Base-by-base conservation (phyloP, 306 rosid species). In the Myrica gale region DNA sequence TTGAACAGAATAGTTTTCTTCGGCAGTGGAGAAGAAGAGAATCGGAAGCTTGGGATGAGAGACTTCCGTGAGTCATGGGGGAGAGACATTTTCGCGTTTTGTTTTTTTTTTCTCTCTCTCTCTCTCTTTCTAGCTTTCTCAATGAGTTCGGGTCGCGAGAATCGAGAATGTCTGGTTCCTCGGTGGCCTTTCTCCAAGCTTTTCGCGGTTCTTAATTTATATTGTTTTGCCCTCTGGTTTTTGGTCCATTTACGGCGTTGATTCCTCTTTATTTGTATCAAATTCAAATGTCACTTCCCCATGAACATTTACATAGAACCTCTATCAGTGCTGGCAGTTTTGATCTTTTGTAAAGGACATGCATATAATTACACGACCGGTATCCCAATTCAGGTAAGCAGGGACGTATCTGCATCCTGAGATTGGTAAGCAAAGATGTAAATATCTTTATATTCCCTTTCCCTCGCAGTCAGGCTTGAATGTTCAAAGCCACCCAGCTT, bases 1-100 rank as follows among this genome's bases (percentile, higher is more conserved):
- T 37, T 74, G 10, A 82, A 83, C 47, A 57, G 12, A 71, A 54
- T 43, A 58, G 63, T 56, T 56, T 56, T 56, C 63, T 77, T 80
- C 20, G 88, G 48, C 6, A 60, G 43, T 12, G 76, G 69, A 61
- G 86, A 63, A 53, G 62, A 54, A 26, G 91, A 72, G 78, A 90
- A 90, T 0, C 90, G 81, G 78, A 80, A 88, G 65, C 72, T 82
- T 5, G 93, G 93, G 56, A 92, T n/a, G 52, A 88, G 88, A 78
- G 91, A 78, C 3, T 70, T 51, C 19, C 82, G 78, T 68, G 83
- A 71, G 47, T 82, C 80, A 0, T 76, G 69, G 7, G 80, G 66
- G n/a, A 84, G 76, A 74, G 87, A 89, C 89, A 86, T 85, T 44
- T 61, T 55, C 4, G 37, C 6, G 45, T 32, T 56, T 68, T 7